Conservation (phyloP, 257 asterid genomes). For the Vinca minor region DNA sequence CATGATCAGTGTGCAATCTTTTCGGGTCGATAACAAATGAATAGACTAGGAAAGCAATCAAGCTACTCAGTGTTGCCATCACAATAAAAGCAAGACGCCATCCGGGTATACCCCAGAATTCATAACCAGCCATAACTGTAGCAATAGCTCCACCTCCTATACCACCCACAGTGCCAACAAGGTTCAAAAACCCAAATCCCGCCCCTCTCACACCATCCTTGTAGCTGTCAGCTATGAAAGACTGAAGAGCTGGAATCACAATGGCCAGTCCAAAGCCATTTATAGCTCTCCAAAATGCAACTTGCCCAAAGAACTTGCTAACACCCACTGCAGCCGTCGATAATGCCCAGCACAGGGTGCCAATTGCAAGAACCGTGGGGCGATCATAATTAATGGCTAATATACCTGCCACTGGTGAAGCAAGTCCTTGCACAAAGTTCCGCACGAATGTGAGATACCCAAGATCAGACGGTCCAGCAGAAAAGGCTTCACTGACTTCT, state of each 20-base stretch:
- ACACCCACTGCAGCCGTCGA: slow-evolving; percentile 94
- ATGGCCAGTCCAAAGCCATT: slow-evolving; percentile 93
- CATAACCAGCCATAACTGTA: slow-evolving; percentile 85
- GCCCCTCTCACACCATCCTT: slow-evolving; percentile 69
- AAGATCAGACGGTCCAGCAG: slow-evolving; percentile 93
- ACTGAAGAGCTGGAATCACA: slow-evolving; percentile 91
- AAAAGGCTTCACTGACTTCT: slow-evolving; percentile 93
- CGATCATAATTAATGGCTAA: slow-evolving; percentile 82
- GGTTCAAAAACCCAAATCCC: slow-evolving; percentile 81
- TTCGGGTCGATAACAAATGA: slow-evolving; percentile 78
- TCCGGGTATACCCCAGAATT: slow-evolving; percentile 78
- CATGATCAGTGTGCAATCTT: slow-evolving; percentile 24
- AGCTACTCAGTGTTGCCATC: slow-evolving; percentile 72
- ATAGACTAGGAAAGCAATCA: slow-evolving; percentile 69
- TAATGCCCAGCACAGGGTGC: slow-evolving; percentile 88
- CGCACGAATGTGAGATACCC: slow-evolving; percentile 87
- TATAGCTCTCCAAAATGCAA: slow-evolving; percentile 82
- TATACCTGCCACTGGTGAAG: slow-evolving; percentile 89
- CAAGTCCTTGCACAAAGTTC: slow-evolving; percentile 80
- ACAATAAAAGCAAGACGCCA: slow-evolving; percentile 78
- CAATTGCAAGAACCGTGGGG: slow-evolving; percentile 80
- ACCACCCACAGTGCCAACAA: slow-evolving; percentile 85
- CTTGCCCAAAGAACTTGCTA: slow-evolving; percentile 70
- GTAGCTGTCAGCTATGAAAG: slow-evolving; percentile 93
- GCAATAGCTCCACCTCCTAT: slow-evolving; percentile 98